Base-by-base conservation (phyloP, 2,329 filamentous ascomycete genomes). In the Pseudogymnoascus sp. region DNA sequence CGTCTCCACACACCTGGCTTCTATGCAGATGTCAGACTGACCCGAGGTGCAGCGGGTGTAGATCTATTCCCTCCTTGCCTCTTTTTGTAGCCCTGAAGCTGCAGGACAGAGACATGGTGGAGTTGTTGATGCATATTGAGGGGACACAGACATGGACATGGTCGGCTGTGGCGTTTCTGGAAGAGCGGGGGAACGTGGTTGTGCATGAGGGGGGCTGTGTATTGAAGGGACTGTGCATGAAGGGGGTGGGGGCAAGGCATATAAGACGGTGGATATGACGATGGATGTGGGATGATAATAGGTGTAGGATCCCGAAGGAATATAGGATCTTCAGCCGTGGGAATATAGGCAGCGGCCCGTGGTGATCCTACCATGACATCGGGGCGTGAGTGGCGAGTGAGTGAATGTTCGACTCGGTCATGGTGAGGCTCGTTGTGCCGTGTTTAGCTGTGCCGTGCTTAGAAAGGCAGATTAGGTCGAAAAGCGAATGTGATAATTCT, bases 191-290 rank as follows among this genome's bases (percentile, higher is more conserved):
- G 40, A 44, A 16, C 26, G 47, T 11, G 47, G n/a, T 16, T 6
- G 26, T 53, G 47, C 47, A 53, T 53, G n/a, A 53, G 6, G 24
- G 26, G 26, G 47, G 47, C 47, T 53, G 26, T 16, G 47, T 11
- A 31, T 16, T 14, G 47, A 53, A 53, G 47, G 47, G 47, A 53
- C 47, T 53, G 47, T 53, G 47, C 47, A 53, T 53, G 47, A 53
- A 53, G 26, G 24, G 26, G 6, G 26, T 50, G 26, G 47, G 26
- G 47, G 26, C 6, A 3, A n/a, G 24, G 44, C 3, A 21, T 47
- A 50, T 50, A 24, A 47, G 19, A 47, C 42, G 42, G 42, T 26
- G 42, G 44, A 50, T 50, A 53, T 16, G 47, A 31, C 29, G 26
- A 16, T 14, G 24, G 24, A 19, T 31, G 4, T 50, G 21, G 44